Evolutionary conservation across 2,329 filamentous ascomycete genomes (phyloP).

Genomic region (Purpureocillium lavendulum): DNA sequence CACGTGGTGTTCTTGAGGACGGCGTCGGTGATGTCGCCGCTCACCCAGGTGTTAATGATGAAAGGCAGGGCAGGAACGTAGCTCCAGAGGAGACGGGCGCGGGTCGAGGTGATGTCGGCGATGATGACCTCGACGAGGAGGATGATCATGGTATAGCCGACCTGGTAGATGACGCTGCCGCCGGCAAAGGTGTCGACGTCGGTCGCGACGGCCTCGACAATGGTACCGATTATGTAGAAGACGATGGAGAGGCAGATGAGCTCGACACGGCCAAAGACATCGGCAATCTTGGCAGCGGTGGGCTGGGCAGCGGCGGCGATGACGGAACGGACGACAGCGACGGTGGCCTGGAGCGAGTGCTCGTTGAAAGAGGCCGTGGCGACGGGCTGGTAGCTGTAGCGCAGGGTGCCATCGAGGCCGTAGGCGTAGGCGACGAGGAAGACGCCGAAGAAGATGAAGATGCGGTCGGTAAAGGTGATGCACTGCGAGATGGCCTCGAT

Average conservation of each 20-base stretch:
- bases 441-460: constrained; percentile 50
- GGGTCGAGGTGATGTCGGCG: constrained; percentile 50
- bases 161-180: constrained; percentile 47
- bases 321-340: constrained; percentile 49
- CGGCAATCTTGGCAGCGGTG: constrained; percentile 51
- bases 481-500: constrained; percentile 47
- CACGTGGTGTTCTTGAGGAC: constrained; percentile 44
- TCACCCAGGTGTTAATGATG: constrained; percentile 56
- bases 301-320: constrained; percentile 51
- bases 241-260: constrained; percentile 45
- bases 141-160: constrained; percentile 50
- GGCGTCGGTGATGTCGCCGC: constrained; percentile 44
- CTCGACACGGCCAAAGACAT: constrained; percentile 56
- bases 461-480: constrained; percentile 42
- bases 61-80: constrained; percentile 52
- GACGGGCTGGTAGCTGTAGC: constrained; percentile 45
- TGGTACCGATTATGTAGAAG: constrained; percentile 46
- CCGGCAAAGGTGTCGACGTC: constrained; percentile 41
- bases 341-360: constrained; percentile 49
- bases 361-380: constrained; percentile 40
- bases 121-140: constrained; percentile 53
- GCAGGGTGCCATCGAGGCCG: constrained; percentile 49
- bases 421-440: constrained; percentile 59
- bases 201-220: constrained; percentile 41
- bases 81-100: constrained; percentile 51